Percentiles rank a stretch among this genome's conserved stretches.
Evolutionary conservation across 345 rosid genomes (phyloP).

Genomic region (Eucalyptus grandis): DNA sequence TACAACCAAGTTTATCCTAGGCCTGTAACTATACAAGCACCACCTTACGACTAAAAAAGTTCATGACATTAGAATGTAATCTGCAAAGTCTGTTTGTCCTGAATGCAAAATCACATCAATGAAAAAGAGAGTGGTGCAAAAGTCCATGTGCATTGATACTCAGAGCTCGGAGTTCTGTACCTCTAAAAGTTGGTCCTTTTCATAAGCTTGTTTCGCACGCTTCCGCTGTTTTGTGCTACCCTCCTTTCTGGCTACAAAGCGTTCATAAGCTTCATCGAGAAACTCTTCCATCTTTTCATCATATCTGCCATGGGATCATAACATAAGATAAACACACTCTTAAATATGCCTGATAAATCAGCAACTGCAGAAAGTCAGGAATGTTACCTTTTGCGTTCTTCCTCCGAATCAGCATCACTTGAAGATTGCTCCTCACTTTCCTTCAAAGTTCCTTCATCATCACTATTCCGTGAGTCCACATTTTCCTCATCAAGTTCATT

Average conservation of each 20-base stretch:
- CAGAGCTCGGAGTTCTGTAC: slow-evolving; percentile 7
- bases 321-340: background rate
- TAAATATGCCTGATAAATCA: background rate
- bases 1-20: background rate
- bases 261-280: slow-evolving; percentile 74
- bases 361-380: background rate
- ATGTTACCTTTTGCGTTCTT: slow-evolving; percentile 55
- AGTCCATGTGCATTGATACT: background rate
- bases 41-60: background rate
- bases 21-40: background rate
- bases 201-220: slow-evolving; percentile 63
- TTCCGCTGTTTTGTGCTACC: slow-evolving; percentile 79
- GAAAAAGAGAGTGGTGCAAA: background rate
- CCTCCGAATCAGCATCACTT: slow-evolving; percentile 74
- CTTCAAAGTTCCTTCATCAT: slow-evolving; percentile 29
- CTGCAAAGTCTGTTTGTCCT: background rate
- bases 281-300: slow-evolving; percentile 65
- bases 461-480: slow-evolving; percentile 27
- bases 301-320: slow-evolving; percentile 35
- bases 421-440: slow-evolving; percentile 26
- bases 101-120: background rate
- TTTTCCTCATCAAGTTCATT: slow-evolving; percentile 37
- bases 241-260: slow-evolving; percentile 44
- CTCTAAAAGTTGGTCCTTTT: slow-evolving; percentile 45
- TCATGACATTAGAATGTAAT: background rate